These are phyloP conservation scores for Opeltia flavorubescens DNA, from an alignment of 495 filamentous ascomycete genomes.

Conservation along the genomic window DNA sequence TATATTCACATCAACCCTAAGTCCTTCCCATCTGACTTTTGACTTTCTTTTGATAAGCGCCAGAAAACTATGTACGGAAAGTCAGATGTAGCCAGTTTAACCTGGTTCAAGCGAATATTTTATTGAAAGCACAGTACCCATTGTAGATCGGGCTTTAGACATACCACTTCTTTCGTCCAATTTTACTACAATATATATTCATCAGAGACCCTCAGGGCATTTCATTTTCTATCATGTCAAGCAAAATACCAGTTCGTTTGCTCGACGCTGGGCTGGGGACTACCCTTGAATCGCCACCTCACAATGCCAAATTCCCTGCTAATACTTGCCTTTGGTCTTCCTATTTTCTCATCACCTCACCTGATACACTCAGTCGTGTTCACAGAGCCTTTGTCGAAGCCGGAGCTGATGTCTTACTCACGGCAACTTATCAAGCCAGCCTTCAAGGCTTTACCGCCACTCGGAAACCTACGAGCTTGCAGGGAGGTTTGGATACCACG, in stretches of 20 bases:
- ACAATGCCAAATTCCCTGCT: constrained; percentile 31
- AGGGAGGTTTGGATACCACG: not conserved
- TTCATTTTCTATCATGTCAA: no score
- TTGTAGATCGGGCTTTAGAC: not conserved
- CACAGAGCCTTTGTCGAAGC: constrained; percentile 38
- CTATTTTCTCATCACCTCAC: constrained; percentile 39
- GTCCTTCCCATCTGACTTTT: no score
- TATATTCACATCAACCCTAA: no score
- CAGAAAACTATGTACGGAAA: no score
- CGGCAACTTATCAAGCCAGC: constrained; percentile 51
- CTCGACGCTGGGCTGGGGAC: constrained; percentile 57
- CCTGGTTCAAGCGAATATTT: no score
- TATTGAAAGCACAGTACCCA: no score
- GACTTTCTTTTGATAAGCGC: no score
- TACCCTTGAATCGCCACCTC: constrained; percentile 39
- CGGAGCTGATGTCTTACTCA: constrained; percentile 45
- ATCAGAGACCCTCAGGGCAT: no score
- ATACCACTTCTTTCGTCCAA: not conserved
- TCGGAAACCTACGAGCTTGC: constrained; percentile 13
- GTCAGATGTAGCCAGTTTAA: no score
- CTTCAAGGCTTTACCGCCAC: constrained; percentile 36
- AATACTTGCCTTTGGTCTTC: constrained; percentile 51
- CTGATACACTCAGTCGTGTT: constrained; percentile 32
- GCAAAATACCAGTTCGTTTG: constrained; percentile 25
- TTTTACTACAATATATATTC: no score